Evolutionary conservation across 1,284 basidiomycete species (phyloP).

Genomic region (Trichosporon ovoides): DNA sequence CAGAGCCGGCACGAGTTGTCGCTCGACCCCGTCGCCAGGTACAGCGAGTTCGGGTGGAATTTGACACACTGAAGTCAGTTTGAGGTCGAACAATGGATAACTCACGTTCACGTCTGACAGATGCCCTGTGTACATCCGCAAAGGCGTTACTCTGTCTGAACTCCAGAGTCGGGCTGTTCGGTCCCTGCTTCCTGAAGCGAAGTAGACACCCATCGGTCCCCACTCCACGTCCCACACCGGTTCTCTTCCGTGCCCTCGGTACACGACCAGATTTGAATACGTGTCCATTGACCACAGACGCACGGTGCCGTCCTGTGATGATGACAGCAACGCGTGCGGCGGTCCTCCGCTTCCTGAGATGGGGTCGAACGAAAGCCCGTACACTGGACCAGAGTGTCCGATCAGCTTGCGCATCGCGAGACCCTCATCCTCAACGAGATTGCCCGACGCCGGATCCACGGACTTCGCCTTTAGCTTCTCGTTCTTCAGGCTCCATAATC

Average conservation of each 20-base stretch:
- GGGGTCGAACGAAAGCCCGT: slow-evolving; percentile 90
- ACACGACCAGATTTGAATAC: slow-evolving; percentile 85
- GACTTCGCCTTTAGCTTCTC: slow-evolving; percentile 68
- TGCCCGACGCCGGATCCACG: slow-evolving; percentile 49
- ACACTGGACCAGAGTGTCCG: slow-evolving; percentile 94
- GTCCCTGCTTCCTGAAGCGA: slow-evolving; percentile 91
- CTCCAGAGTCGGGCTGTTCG: slow-evolving; percentile 94
- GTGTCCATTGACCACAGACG: slow-evolving; percentile 96
- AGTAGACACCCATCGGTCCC: slow-evolving; percentile 97
- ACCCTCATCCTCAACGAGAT: slow-evolving; percentile 63
- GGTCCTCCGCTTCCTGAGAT: slow-evolving; percentile 75
- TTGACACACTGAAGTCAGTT: slow-evolving; percentile 65
- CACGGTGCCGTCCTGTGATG: slow-evolving; percentile 87
- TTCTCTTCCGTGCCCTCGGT: slow-evolving; percentile 85
- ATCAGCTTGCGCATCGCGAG: slow-evolving; percentile 84
- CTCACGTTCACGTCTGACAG: slow-evolving; percentile 93
- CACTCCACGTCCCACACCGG: slow-evolving; percentile 99
- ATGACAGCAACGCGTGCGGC: slow-evolving; percentile 81
- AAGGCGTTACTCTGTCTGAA: slow-evolving; percentile 78
- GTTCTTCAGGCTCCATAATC: slow-evolving; percentile 91
- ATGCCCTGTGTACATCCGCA: slow-evolving; percentile 94
- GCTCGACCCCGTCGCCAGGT: slow-evolving; percentile 92
- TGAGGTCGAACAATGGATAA: slow-evolving; percentile 22
- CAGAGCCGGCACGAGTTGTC: slow-evolving; percentile 94
- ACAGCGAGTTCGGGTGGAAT: slow-evolving; percentile 97